Conservation (phyloP, 2,329 filamentous ascomycete genomes). For the Exophiala sp. region DNA sequence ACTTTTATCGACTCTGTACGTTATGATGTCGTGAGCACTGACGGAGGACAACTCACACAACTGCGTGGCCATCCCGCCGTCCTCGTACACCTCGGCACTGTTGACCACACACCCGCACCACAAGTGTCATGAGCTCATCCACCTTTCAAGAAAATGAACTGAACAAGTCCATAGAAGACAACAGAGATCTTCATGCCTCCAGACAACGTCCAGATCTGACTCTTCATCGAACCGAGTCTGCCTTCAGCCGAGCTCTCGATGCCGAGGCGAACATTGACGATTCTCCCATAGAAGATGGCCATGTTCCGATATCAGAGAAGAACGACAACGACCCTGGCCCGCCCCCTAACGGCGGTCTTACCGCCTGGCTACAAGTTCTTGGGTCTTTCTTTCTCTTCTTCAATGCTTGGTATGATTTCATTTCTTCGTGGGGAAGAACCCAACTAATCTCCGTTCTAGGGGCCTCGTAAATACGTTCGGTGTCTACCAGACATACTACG, state of each 20-base stretch:
- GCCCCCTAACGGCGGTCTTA: slow-evolving; percentile 33
- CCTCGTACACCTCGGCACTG: background rate
- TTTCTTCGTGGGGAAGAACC: background rate
- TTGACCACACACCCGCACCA: background rate
- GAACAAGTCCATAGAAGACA: slow-evolving; percentile 4
- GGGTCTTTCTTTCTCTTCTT: slow-evolving; percentile 34
- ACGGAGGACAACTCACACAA: background rate
- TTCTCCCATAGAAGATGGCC: background rate
- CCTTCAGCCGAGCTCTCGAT: slow-evolving; percentile 16
- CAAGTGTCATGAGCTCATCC: slow-evolving; percentile 17
- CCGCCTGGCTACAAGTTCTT: slow-evolving; percentile 35
- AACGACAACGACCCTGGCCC: slow-evolving; percentile 15
- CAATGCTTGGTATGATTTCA: slow-evolving; percentile 31
- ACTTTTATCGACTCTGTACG: too few species aligned
- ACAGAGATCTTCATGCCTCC: background rate
- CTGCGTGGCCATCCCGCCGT: background rate
- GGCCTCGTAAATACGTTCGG: slow-evolving; percentile 32
- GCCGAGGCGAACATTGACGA: slow-evolving; percentile 19
- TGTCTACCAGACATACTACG: slow-evolving; percentile 37
- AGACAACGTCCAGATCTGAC: slow-evolving; percentile 1
- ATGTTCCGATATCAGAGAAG: background rate
- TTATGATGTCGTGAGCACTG: too few species aligned
- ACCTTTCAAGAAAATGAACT: slow-evolving; percentile 14
- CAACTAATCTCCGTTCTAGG: slow-evolving; percentile 12
- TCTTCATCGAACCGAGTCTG: slow-evolving; percentile 11